Base-by-base conservation (phyloP, 495 filamentous ascomycete species). In the Talaromyces thailandensis region DNA sequence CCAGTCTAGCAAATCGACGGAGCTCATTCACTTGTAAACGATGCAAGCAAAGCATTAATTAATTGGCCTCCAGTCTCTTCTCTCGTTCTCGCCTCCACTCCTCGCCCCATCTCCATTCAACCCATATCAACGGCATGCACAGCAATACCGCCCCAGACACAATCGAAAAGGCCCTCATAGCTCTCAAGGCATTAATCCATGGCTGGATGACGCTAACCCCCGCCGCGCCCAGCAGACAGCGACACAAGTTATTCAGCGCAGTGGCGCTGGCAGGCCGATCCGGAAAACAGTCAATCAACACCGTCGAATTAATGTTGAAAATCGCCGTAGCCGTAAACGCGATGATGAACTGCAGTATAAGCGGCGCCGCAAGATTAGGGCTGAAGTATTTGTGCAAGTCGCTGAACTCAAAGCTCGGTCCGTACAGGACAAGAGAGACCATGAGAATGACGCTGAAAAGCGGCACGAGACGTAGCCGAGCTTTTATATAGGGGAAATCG, bases 281-380 rank as follows among this genome's bases (percentile, higher is more conserved):
- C 0, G 79, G 79, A 60, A 83, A 82, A 8, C 86, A 72, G 60
- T 88, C 85, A 4, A 87, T 75, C n/a, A 87, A 67, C 65, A 88
- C 68, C 0, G 79, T 76, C 60, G 70, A 74, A 59, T 79, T 70
- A 59, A 79, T 73, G 55, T 78, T 81, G 62, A 79, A 79, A 11
- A 63, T 63, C 18, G 61, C 26, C 31, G 45, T 63, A 11, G 61
- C 24, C 9, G 61, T 18, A 26, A 60, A 60, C 29, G 57, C 57
- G n/a, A 60, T 60, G 2, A 60, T 26, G 23, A 60, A 60, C 21
- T 60, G 57, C n/a, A 60, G 31, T 12, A 43, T 40, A 18, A 60
- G 57, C 57, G 57, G 37, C 12, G 37, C 37, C 9, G 37, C 23
- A n/a, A 60, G 57, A 60, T 60, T 60, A 31, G 57, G 31, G 21